Evolutionary conservation across 305 asterid genomes (phyloP).

Genomic region (Fraxinus paxiana): DNA sequence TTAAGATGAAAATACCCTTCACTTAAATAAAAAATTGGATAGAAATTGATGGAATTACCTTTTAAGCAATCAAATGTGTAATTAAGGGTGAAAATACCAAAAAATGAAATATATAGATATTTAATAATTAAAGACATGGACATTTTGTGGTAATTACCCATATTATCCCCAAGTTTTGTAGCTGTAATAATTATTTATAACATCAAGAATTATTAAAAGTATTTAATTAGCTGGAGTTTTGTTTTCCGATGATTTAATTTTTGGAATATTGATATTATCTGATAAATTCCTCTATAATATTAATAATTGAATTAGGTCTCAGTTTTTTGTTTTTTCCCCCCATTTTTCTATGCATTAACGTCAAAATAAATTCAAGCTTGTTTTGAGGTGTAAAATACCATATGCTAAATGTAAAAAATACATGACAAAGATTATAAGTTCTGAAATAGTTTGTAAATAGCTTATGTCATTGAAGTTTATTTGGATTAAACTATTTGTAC

Average conservation of each 20-base stretch:
- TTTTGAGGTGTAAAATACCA: background rate
- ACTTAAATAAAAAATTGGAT: background rate
- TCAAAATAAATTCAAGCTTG: no score
- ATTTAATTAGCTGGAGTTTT: no score
- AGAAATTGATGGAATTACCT: background rate
- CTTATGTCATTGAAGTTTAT: background rate
- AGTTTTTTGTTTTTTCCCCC: no score
- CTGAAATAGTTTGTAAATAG: background rate
- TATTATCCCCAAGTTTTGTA: background rate
- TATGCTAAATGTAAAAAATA: background rate
- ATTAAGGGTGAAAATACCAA: no score
- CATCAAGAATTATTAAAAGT: background rate
- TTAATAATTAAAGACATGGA: background rate
- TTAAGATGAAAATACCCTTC: background rate
- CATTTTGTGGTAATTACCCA: background rate
- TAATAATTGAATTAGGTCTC: no score
- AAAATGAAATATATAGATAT: no score
- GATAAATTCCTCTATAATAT: no score
- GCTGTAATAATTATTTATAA: background rate
- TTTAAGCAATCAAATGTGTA: no score
- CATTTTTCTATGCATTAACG: no score
- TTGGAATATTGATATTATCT: no score
- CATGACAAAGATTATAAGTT: background rate
- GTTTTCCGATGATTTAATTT: background rate
- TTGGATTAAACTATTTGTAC: no score